Evolutionary conservation across 495 filamentous ascomycete species (phyloP).

Genomic region (Penicillium argentinense): DNA sequence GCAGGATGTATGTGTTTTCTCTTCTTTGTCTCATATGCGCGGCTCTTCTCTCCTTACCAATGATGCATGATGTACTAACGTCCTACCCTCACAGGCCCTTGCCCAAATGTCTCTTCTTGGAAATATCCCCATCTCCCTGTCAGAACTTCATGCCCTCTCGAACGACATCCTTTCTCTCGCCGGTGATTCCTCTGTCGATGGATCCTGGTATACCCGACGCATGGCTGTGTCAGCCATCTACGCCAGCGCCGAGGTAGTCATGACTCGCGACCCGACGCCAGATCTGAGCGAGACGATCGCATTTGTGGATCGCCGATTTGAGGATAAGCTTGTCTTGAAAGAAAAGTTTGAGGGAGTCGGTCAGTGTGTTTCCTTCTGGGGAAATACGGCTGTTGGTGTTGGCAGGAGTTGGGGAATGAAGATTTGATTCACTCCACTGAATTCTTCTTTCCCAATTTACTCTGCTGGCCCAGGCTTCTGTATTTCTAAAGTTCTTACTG

Average conservation of each 20-base stretch:
- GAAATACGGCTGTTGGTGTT: conserved; percentile 47
- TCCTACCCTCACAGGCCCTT: conserved; percentile 61
- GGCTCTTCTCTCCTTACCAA: neutral
- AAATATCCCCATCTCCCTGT: conserved; percentile 73
- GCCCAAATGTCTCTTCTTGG: conserved; percentile 80
- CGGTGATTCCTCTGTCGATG: conserved; percentile 78
- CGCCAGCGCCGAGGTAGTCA: conserved; percentile 82
- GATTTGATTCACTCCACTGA: conserved; percentile 25
- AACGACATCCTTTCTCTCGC: conserved; percentile 88
- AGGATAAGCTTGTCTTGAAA: conserved; percentile 62
- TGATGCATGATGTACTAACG: conserved; percentile 7
- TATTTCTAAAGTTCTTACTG: too few species aligned
- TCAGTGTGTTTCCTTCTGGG: conserved; percentile 78
- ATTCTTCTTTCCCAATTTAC: neutral
- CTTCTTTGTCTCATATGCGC: neutral
- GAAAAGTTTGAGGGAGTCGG: conserved; percentile 58
- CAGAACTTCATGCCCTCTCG: conserved; percentile 74
- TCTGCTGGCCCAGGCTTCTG: too few species aligned
- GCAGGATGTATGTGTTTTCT: conserved; percentile 69
- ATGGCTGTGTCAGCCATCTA: conserved; percentile 77
- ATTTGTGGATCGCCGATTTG: conserved; percentile 75
- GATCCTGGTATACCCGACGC: conserved; percentile 89
- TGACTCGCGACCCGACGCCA: conserved; percentile 77
- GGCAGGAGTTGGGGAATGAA: conserved; percentile 50
- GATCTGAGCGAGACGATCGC: conserved; percentile 70